phyloP scores from a whole-genome alignment of 2,329 filamentous ascomycete genomes.

The Phialocephala subalpina region DNA sequence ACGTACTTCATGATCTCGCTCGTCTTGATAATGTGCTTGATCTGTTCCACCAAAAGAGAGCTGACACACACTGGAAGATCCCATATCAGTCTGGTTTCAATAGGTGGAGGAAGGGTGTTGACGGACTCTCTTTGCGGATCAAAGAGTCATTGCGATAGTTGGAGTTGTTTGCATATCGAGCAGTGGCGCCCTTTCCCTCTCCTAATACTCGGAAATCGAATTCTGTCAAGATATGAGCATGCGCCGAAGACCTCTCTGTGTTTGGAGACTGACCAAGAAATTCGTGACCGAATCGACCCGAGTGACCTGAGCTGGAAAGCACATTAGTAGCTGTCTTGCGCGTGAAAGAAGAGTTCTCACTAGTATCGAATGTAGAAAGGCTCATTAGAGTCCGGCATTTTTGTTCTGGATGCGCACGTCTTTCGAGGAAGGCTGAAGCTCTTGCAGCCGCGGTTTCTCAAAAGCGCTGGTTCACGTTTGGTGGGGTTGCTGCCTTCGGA shows the following conservation, averaged over 20 bases:
- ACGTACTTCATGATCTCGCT: slow-evolving; percentile 96
- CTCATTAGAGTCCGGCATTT: slow-evolving; percentile 61
- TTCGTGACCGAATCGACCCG: slow-evolving; percentile 96
- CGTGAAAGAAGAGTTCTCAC: slow-evolving; percentile 61
- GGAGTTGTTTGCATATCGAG: slow-evolving; percentile 98
- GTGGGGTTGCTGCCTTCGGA: slow-evolving; percentile 21
- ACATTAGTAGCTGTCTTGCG: slow-evolving; percentile 27
- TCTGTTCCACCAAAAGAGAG: slow-evolving; percentile 87
- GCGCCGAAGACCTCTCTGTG: neutral
- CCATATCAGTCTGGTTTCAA: slow-evolving; percentile 25
- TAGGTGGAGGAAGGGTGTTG: slow-evolving; percentile 9
- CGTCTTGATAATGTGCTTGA: slow-evolving; percentile 95
- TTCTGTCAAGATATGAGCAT: slow-evolving; percentile 62
- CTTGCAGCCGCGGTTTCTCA: slow-evolving; percentile 5
- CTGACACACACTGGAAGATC: slow-evolving; percentile 87
- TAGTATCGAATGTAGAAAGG: slow-evolving; percentile 97
- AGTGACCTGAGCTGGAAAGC: slow-evolving; percentile 84
- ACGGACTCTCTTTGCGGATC: slow-evolving; percentile 98
- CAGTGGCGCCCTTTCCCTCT: slow-evolving; percentile 91
- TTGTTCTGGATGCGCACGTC: slow-evolving; percentile 17
- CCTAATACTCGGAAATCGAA: slow-evolving; percentile 95
- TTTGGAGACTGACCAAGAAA: slow-evolving; percentile 76
- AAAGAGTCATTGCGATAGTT: slow-evolving; percentile 99
- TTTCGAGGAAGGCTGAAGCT: slow-evolving; percentile 36
- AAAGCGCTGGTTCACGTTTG: neutral